phyloP scores from a whole-genome alignment of 2,329 filamentous ascomycete species.

The Stagonosporopsis tanaceti region DNA sequence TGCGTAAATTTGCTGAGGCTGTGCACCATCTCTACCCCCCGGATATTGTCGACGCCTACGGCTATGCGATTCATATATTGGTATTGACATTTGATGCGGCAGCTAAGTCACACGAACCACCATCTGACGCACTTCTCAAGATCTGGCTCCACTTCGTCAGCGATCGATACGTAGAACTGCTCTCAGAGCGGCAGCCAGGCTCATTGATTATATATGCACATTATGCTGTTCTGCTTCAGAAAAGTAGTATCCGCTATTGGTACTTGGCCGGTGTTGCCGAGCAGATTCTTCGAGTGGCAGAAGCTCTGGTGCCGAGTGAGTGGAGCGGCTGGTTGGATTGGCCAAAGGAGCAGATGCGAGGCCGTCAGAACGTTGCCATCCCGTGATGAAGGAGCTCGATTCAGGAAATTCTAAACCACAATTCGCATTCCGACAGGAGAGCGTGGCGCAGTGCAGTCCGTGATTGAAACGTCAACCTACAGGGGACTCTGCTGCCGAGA shows the following conservation, averaged over 20 bases:
- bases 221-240: conserved; percentile 43
- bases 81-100: conserved; percentile 31
- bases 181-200: conserved; percentile 40
- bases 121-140: conserved; percentile 37
- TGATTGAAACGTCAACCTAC: background rate
- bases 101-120: conserved; percentile 22
- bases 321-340: conserved; percentile 41
- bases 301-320: conserved; percentile 34
- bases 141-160: conserved; percentile 38
- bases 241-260: conserved; percentile 33
- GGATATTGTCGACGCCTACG: conserved; percentile 41
- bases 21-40: conserved; percentile 37
- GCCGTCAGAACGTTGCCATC: background rate
- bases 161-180: conserved; percentile 37
- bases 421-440: background rate
- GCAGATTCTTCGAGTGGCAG: conserved; percentile 36
- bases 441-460: background rate
- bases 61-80: conserved; percentile 32
- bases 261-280: conserved; percentile 36
- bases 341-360: conserved; percentile 36
- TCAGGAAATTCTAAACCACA: background rate
- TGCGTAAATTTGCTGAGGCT: conserved; percentile 36
- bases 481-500: background rate
- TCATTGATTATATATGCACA: conserved; percentile 49
- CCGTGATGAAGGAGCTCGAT: conserved; percentile 10